Conservation (phyloP, 2,329 filamentous ascomycete species). For the Ophiocordyceps robertsii region DNA sequence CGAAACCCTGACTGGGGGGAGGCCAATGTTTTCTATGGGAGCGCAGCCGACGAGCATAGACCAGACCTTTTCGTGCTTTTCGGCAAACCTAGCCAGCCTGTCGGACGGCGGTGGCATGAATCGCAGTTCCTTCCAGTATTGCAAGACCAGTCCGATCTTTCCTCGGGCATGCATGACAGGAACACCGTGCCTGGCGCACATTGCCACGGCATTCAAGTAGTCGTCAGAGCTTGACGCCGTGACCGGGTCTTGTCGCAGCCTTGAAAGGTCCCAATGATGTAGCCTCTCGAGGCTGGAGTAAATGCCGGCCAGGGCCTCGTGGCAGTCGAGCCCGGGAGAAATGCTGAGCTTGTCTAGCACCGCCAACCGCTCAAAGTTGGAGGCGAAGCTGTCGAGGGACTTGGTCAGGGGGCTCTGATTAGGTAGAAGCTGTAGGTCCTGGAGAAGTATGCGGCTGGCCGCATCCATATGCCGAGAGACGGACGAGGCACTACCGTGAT, state of each 20-base stretch:
- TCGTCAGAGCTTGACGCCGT: slow-evolving; percentile 31
- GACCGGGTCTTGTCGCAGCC: slow-evolving; percentile 34
- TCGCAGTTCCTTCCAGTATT: slow-evolving; percentile 62
- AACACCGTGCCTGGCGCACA: slow-evolving; percentile 57
- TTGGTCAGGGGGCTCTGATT: slow-evolving; percentile 55
- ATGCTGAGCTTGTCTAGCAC: slow-evolving; percentile 59
- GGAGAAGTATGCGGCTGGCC: slow-evolving; percentile 51
- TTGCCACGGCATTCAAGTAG: slow-evolving; percentile 40
- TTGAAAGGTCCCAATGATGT: slow-evolving; percentile 56
- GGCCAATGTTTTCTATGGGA: slow-evolving; percentile 26
- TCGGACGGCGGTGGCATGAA: slow-evolving; percentile 26
- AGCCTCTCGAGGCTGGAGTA: slow-evolving; percentile 56
- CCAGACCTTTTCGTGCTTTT: slow-evolving; percentile 41
- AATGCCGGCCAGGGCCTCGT: slow-evolving; percentile 62
- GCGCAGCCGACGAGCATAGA: slow-evolving; percentile 55
- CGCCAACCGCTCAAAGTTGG: slow-evolving; percentile 58
- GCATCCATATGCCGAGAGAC: slow-evolving; percentile 46
- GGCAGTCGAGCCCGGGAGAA: slow-evolving; percentile 56
- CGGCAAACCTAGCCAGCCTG: slow-evolving; percentile 22
- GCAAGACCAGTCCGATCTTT: slow-evolving; percentile 55
- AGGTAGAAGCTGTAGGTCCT: slow-evolving; percentile 47
- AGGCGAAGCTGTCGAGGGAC: slow-evolving; percentile 54
- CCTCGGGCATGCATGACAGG: slow-evolving; percentile 58
- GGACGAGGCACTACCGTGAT: slow-evolving; percentile 44
- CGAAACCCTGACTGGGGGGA: slow-evolving; percentile 56